Evolutionary conservation across 2,329 filamentous ascomycete species (phyloP).

Genomic region (Thelonectria olida): DNA sequence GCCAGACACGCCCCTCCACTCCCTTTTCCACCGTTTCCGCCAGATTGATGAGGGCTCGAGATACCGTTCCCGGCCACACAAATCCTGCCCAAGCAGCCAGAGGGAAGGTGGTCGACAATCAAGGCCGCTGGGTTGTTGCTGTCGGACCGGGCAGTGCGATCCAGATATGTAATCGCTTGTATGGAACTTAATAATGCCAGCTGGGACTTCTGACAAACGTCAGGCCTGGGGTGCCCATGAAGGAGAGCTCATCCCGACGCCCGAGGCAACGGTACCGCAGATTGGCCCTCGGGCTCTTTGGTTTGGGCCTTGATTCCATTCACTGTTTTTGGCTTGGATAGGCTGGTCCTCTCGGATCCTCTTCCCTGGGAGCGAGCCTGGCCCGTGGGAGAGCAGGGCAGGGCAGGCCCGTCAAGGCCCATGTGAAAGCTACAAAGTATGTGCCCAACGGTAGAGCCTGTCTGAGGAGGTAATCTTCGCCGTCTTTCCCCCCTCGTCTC

Average conservation of each 20-base stretch:
- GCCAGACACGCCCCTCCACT: conserved; percentile 5
- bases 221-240: background rate
- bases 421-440: no score
- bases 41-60: background rate
- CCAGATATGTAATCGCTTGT: background rate
- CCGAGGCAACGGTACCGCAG: conserved; percentile 20
- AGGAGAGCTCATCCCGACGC: conserved; percentile 20
- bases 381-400: no score
- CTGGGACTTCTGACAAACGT: conserved; percentile 9
- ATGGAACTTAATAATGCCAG: background rate
- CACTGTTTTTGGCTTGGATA: background rate
- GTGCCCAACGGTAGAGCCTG: conserved; percentile 18
- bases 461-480: conserved; percentile 26
- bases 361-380: background rate
- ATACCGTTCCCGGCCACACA: conserved; percentile 8
- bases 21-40: conserved; percentile 12
- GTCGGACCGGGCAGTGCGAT: background rate
- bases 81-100: background rate
- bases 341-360: background rate
- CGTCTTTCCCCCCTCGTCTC: conserved; percentile 18
- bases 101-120: conserved; percentile 23
- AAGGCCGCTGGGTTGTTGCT: conserved; percentile 5
- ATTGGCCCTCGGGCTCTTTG: no score
- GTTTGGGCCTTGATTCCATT: conserved; percentile 19
- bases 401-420: no score